A percentile compares a stretch with the other conserved stretches of the same genome.
Conservation (phyloP, 2,329 filamentous ascomycete species). For the Diaporthe sp. region DNA sequence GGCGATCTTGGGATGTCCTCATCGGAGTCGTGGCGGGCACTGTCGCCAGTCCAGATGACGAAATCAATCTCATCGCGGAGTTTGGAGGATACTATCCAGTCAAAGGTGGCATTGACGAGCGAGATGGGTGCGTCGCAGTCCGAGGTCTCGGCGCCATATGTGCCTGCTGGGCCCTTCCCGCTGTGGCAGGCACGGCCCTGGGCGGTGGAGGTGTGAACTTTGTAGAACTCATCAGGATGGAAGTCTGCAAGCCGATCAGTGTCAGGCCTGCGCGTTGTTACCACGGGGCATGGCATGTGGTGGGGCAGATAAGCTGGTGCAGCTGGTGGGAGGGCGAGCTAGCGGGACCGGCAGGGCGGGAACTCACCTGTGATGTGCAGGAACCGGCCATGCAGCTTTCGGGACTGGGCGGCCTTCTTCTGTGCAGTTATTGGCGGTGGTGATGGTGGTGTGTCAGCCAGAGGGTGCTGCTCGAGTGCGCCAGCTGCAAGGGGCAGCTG, state of each 20-base stretch:
- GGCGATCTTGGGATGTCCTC: slow-evolving; percentile 81
- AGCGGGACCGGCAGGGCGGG: slow-evolving; percentile 8
- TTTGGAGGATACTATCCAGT: slow-evolving; percentile 87
- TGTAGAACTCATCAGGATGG: slow-evolving; percentile 91
- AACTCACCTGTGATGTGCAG: slow-evolving; percentile 86
- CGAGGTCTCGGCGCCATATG: slow-evolving; percentile 86
- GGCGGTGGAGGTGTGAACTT: slow-evolving; percentile 78
- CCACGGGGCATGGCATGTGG: not conserved
- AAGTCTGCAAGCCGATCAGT: slow-evolving; percentile 71
- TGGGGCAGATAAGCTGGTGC: slow-evolving; percentile 40
- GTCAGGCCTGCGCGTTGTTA: slow-evolving; percentile 18
- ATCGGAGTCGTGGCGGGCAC: slow-evolving; percentile 89
- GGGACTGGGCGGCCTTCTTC: slow-evolving; percentile 45
- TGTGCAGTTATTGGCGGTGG: slow-evolving; percentile 37
- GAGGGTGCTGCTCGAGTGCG: slow-evolving; percentile 11
- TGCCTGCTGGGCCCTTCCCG: slow-evolving; percentile 80
- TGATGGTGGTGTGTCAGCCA: slow-evolving; percentile 22
- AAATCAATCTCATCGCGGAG: slow-evolving; percentile 87
- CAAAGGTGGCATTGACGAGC: slow-evolving; percentile 88
- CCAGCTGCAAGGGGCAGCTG: slow-evolving; percentile 33
- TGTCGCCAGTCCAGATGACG: slow-evolving; percentile 93
- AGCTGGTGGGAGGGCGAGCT: slow-evolving; percentile 35
- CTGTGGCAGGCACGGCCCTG: slow-evolving; percentile 82
- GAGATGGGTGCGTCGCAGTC: slow-evolving; percentile 88
- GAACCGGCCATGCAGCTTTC: slow-evolving; percentile 78